Evolutionary conservation across 805 yeast species (phyloP), one percentile per base, ranked within the genome.

Genomic region (Danielia reshetovae): DNA sequence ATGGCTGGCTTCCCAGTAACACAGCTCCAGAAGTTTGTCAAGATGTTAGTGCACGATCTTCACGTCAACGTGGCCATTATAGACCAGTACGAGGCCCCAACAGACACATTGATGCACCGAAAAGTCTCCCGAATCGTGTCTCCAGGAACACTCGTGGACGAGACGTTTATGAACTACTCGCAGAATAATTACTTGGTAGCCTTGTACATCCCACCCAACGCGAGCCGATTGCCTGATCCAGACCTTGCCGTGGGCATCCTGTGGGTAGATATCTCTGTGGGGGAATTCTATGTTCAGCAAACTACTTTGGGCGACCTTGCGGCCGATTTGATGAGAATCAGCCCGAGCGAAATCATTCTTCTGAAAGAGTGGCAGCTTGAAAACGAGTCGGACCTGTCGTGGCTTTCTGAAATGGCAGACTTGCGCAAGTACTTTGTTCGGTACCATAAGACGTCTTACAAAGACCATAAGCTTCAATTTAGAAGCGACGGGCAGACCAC

Each of bases 111-210:
- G 5, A 72, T 82, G 14, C 75, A 73, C 27, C 66, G 98, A 29
- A 80, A 85, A 22, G 77, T 93, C 0, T 72, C 86, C 5, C 65
- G 97, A 27, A 76, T 90, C 6, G 77, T 93, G 2, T 82, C 97
- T 0, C 96, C 97, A 0, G 98, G 98, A 0, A 90, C 97, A 0
- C 70, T 90, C 22, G 74, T 90, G 8, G 96, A 86, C 50, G 97
- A 90, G 48, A 78, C 83, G 0, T 80, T 90, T 42, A 63, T 90
- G 50, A 84, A 87, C 53, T 77, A 76, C 38, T 76, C 75, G 39
- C 72, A 75, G 30, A 84, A 84, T 46, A 86, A 88, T 50, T 87
- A 70, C 52, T 60, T 90, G 23, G 64, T 82, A 16, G 74, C 85
- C 4, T 68, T 90, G 10, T 71, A 74, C 6, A 71, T 83, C 35